These are phyloP conservation scores for Euphorbia schlechtendalii DNA, from an alignment of 441 rosid species.

Conservation along the genomic window DNA sequence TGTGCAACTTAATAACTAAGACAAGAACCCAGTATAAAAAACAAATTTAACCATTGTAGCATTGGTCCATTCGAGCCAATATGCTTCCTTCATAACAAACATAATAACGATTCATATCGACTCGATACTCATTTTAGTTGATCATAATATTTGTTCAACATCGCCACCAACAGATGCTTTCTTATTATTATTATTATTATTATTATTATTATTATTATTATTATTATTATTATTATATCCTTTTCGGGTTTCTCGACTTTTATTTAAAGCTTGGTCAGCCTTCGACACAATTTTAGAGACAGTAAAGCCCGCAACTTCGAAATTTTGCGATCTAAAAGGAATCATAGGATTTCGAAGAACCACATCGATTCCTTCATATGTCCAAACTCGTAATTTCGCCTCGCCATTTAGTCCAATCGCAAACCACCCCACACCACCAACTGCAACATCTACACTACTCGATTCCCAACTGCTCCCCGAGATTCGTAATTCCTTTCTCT, in stretches of 20 bases:
- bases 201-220: too few relatives aligned
- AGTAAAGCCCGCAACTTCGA: slow-evolving; percentile 79
- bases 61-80: too few relatives aligned
- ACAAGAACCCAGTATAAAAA: too few relatives aligned
- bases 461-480: slow-evolving; percentile 73
- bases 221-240: slow-evolving; percentile 18
- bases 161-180: too few relatives aligned
- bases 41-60: too few relatives aligned
- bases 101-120: too few relatives aligned
- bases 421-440: slow-evolving; percentile 91
- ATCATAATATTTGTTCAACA: too few relatives aligned
- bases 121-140: too few relatives aligned
- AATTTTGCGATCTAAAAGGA: slow-evolving; percentile 55
- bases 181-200: too few relatives aligned
- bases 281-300: slow-evolving; percentile 78
- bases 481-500: slow-evolving; percentile 52
- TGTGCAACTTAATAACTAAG: too few relatives aligned
- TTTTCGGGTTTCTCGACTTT: slow-evolving; percentile 43
- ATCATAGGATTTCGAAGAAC: slow-evolving; percentile 59
- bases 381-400: slow-evolving; percentile 73
- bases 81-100: too few relatives aligned
- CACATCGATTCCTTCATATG: slow-evolving; percentile 68
- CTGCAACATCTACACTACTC: slow-evolving; percentile 74
- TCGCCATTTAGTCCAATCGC: slow-evolving; percentile 78
- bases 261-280: slow-evolving; percentile 62